Conservation (phyloP, 2,329 filamentous ascomycete species). For the Zalaria obscura region DNA sequence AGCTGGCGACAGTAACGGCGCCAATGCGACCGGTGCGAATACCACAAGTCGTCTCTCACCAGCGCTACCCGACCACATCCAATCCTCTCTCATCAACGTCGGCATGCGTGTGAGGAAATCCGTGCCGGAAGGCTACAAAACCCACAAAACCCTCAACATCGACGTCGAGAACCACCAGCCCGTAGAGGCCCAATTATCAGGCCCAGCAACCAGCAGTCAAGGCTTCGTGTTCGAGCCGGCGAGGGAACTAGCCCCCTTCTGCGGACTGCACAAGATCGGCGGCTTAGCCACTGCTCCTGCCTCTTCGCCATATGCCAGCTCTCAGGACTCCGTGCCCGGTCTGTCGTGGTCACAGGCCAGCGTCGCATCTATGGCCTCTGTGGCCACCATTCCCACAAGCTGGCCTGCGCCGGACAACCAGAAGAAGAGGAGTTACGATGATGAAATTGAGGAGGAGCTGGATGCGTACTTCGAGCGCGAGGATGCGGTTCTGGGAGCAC, state of each 20-base stretch:
- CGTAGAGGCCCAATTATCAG: not conserved
- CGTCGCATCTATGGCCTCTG: conserved; percentile 19
- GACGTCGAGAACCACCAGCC: not conserved
- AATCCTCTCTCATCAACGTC: conserved; percentile 75
- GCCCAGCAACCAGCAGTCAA: not conserved
- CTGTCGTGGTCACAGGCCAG: conserved; percentile 21
- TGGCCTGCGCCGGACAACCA: conserved; percentile 1
- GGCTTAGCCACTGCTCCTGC: conserved; percentile 47
- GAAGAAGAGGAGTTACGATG: conserved; percentile 20
- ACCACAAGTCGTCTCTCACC: conserved; percentile 24
- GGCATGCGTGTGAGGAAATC: conserved; percentile 92
- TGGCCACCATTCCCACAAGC: conserved; percentile 19
- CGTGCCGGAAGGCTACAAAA: conserved; percentile 89
- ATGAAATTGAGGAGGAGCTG: conserved; percentile 21
- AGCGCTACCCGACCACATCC: conserved; percentile 48
- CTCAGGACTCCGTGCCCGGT: conserved; percentile 14
- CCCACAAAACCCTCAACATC: conserved; percentile 29
- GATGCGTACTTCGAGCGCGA: conserved; percentile 18
- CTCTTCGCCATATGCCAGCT: conserved; percentile 1
- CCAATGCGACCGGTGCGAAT: not conserved
- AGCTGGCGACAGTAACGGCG: conserved; percentile 7
- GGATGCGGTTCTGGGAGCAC: not conserved
- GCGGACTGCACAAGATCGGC: conserved; percentile 63
- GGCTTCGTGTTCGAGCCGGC: conserved; percentile 2
- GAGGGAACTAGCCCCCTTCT: conserved; percentile 64